These are phyloP conservation scores for Microdochium paspali DNA, from an alignment of 2,329 filamentous ascomycete genomes.

Conservation along the genomic window DNA sequence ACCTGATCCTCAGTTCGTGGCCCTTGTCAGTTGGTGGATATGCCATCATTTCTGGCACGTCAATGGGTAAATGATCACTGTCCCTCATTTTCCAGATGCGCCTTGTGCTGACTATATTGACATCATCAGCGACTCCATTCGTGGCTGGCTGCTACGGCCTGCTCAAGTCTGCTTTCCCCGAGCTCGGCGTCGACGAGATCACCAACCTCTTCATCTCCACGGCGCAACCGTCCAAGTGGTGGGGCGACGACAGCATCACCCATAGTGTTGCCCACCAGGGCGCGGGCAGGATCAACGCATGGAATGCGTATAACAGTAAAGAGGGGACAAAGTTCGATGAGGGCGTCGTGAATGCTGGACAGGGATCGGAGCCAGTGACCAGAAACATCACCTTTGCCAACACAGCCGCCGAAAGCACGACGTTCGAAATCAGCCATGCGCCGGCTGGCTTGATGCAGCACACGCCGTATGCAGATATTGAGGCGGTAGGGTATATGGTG, in stretches of 20 bases:
- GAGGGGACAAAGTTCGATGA: neutral
- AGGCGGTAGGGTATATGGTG: constrained; percentile 5
- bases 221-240: constrained; percentile 14
- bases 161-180: constrained; percentile 20
- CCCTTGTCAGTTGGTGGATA: constrained; percentile 16
- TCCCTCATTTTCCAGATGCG: too few relatives aligned
- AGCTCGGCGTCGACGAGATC: constrained; percentile 15
- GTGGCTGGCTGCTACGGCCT: constrained; percentile 22
- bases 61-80: constrained; percentile 15
- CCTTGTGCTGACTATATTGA: too few relatives aligned
- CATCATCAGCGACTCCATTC: constrained; percentile 16
- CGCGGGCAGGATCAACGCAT: constrained; percentile 21
- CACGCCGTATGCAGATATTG: constrained; percentile 12
- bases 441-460: constrained; percentile 14
- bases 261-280: constrained; percentile 22
- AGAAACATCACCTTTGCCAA: constrained; percentile 6
- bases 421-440: constrained; percentile 6
- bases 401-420: constrained; percentile 12
- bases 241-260: constrained; percentile 15
- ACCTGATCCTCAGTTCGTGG: constrained; percentile 23
- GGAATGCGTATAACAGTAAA: constrained; percentile 16
- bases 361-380: constrained; percentile 11
- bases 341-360: constrained; percentile 6
- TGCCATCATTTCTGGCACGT: constrained; percentile 23
- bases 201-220: constrained; percentile 18